phyloP scores from a whole-genome alignment of 2,329 filamentous ascomycete species.

The Tolypocladium amazonense region DNA sequence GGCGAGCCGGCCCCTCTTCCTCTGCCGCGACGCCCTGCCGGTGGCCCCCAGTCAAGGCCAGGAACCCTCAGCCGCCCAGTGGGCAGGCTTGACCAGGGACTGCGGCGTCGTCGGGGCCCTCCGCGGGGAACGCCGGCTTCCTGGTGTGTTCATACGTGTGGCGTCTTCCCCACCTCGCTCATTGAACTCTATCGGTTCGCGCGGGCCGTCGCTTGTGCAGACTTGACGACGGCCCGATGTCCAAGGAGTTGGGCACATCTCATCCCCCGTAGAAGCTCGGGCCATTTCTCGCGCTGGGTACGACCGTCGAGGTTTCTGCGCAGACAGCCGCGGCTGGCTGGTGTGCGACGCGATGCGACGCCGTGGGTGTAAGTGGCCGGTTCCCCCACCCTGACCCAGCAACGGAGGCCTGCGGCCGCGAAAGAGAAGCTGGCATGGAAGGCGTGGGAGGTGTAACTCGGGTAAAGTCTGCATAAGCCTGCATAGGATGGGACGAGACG shows the following conservation, averaged over 20 bases:
- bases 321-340: background rate
- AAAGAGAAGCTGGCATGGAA: background rate
- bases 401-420: background rate
- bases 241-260: background rate
- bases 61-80: background rate
- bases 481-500: background rate
- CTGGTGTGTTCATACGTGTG: background rate
- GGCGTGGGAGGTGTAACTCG: background rate
- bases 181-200: background rate
- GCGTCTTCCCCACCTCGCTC: background rate
- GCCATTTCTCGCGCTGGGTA: background rate
- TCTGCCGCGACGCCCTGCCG: background rate
- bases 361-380: background rate
- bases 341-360: background rate
- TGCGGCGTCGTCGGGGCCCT: background rate
- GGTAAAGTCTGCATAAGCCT: background rate
- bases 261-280: no score
- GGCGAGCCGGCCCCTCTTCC: no score
- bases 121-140: background rate
- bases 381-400: background rate
- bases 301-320: background rate
- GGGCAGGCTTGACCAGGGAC: background rate
- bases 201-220: background rate
- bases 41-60: background rate
- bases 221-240: background rate